Base-by-base conservation (phyloP, 805 yeast genomes). In the Candida peoriensis region DNA sequence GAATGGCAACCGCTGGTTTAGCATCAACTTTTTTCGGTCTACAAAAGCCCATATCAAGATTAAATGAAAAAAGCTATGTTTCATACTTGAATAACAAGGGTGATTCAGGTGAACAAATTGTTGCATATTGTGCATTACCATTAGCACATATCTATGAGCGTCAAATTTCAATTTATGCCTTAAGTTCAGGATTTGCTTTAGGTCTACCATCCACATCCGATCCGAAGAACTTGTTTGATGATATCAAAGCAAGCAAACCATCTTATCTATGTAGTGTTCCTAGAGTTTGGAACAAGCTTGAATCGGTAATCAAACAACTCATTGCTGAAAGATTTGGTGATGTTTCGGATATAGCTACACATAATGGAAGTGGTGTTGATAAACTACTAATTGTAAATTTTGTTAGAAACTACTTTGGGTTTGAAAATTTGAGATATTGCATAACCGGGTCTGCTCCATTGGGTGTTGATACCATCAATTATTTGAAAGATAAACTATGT, bases 381-480 rank as follows among this genome's bases (percentile, higher is more conserved):
- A 27, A 37, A 23, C 23, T 36, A 14, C 12, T 28, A 3, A 21
- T 73, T 40, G 55, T 63, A 28, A 60, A 58, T 32, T 61, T 66
- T 41, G 55, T 73, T n/a, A 55, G 70, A 23, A 49, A 49, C 25
- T 52, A 58, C 14, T 51, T 73, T 18, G 80, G 81, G 2, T 60
- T 72, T 35, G 63, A 62, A 14, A 66, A 72, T 33, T 43, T 61
- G 8, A 50, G 57, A 12, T 55, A 52, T 37, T 38, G 67, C 22
- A 46, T 66, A 14, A 58, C 67, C 20, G 85, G 89, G 4, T 76
- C 85, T 27, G 90, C 90, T 2, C 90, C 93, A 14, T 65, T 82
- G 39, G 67, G 81, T 12, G 63, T 68, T 6, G 77, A 71, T 29
- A 76, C 85, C 1, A 62, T 80, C 28, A 63, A 63, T 42, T 81